These are phyloP conservation scores for Debaryomyces hansenii DNA, from an alignment of 805 yeast species.

Conservation along the genomic window DNA sequence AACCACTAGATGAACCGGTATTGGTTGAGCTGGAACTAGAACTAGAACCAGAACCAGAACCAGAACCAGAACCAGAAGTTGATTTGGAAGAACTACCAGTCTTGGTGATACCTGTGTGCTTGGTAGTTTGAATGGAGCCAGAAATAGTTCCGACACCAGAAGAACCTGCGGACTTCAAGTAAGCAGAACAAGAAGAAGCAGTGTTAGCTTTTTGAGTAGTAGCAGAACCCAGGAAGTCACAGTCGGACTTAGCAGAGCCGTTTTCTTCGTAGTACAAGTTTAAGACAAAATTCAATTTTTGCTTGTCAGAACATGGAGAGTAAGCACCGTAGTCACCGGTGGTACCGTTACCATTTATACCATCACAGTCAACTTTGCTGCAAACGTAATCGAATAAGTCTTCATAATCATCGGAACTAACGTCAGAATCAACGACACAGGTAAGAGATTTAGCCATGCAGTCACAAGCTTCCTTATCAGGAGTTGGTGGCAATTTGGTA, in stretches of 20 bases:
- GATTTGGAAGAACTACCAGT: conserved; percentile 21
- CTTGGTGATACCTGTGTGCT: conserved; percentile 28
- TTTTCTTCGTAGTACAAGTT: conserved; percentile 37
- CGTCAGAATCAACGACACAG: conserved; percentile 34
- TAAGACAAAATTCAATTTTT: conserved; percentile 38
- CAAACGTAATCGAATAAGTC: conserved; percentile 37
- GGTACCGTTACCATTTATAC: conserved; percentile 38
- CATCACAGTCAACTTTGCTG: conserved; percentile 34
- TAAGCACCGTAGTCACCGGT: conserved; percentile 42
- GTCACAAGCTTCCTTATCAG: conserved; percentile 35
- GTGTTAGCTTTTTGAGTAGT: conserved; percentile 31
- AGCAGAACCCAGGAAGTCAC: conserved; percentile 43
- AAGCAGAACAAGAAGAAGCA: conserved; percentile 53
- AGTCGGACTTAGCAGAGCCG: conserved; percentile 26
- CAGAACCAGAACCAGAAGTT: conserved; percentile 22
- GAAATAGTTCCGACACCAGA: conserved; percentile 63
- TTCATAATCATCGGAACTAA: conserved; percentile 30
- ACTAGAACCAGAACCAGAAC: conserved; percentile 23
- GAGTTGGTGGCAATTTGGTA: conserved; percentile 44
- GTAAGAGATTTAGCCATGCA: conserved; percentile 33
- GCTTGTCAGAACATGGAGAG: conserved; percentile 37
- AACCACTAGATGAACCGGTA: conserved; percentile 19
- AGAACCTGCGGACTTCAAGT: conserved; percentile 64
- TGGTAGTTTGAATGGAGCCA: conserved; percentile 22
- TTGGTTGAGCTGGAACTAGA: conserved; percentile 14